phyloP scores from a whole-genome alignment of 441 rosid genomes.

The Pelargonium citronellum region DNA sequence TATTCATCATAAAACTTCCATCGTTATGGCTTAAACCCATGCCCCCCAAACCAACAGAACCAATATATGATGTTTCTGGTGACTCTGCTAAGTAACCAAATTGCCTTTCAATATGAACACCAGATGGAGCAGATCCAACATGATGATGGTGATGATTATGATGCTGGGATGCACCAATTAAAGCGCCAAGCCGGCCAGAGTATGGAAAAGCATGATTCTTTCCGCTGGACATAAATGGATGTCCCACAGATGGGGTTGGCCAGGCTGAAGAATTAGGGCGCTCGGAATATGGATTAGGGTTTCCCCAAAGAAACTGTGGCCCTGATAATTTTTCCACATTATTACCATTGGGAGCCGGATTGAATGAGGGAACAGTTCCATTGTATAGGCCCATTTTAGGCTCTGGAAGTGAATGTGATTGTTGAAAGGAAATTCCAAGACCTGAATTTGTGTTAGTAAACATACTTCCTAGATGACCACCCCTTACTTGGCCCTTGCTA shows the following conservation, averaged over 20 bases:
- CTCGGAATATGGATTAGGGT: constrained; percentile 42
- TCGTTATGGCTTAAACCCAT: constrained; percentile 46
- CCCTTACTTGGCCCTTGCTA: constrained; percentile 56
- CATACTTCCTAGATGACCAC: constrained; percentile 39
- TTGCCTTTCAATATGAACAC: constrained; percentile 50
- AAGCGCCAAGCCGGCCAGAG: constrained; percentile 36
- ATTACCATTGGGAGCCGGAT: constrained; percentile 22
- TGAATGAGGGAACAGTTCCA: constrained; percentile 43
- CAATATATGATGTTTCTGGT: constrained; percentile 51
- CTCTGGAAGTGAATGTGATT: constrained; percentile 55
- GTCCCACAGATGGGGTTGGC: constrained; percentile 51
- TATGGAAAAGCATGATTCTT: constrained; percentile 39
- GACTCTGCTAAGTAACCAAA: constrained; percentile 75
- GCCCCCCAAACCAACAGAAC: constrained; percentile 39
- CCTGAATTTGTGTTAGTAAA: constrained; percentile 32
- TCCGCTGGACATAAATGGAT: constrained; percentile 47
- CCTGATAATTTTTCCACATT: constrained; percentile 59
- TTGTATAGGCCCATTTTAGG: constrained; percentile 45
- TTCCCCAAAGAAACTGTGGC: constrained; percentile 81
- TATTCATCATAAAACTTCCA: constrained; percentile 51
- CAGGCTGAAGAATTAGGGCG: constrained; percentile 48
- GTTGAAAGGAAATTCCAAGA: constrained; percentile 31
- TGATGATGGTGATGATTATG: constrained; percentile 60
- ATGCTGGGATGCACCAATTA: constrained; percentile 31
- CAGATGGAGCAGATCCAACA: constrained; percentile 84